Conservation (phyloP, 2,329 filamentous ascomycete species). For the Trichoderma pleuroti region DNA sequence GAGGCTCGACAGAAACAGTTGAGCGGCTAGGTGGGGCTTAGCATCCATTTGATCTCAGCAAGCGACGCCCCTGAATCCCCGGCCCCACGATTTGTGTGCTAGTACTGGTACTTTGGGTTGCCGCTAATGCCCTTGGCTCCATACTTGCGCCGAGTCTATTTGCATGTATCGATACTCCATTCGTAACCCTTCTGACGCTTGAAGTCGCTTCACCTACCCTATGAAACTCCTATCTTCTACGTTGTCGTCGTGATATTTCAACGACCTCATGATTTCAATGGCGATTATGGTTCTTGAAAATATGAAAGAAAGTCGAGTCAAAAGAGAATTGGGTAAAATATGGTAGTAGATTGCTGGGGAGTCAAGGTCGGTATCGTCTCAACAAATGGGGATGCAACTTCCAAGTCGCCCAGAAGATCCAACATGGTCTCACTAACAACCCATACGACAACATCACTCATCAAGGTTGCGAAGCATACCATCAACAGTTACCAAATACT, state of each 20-base stretch:
- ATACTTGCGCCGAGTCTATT: neutral
- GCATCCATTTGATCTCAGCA: conserved; percentile 8
- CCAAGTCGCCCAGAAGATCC: neutral
- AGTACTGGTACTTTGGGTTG: neutral
- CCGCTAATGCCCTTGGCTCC: neutral
- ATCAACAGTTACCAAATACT: neutral
- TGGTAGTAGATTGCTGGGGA: too few species aligned
- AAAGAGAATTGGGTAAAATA: neutral
- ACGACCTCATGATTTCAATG: neutral
- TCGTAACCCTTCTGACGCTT: neutral
- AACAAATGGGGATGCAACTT: neutral
- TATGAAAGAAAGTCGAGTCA: neutral
- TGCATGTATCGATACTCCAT: neutral
- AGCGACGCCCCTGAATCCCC: conserved; percentile 17
- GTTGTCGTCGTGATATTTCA: neutral
- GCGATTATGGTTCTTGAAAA: neutral
- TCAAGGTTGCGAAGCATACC: neutral
- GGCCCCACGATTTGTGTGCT: conserved; percentile 2
- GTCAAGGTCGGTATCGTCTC: neutral
- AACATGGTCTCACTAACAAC: neutral
- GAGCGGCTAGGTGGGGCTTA: conserved; percentile 3
- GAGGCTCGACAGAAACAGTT: conserved; percentile 11
- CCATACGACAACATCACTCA: neutral
- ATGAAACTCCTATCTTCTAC: neutral
- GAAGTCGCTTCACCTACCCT: neutral